These are phyloP conservation scores for Calonectria pseudoreteaudii DNA, from an alignment of 2,329 filamentous ascomycete genomes.

Conservation along the genomic window DNA sequence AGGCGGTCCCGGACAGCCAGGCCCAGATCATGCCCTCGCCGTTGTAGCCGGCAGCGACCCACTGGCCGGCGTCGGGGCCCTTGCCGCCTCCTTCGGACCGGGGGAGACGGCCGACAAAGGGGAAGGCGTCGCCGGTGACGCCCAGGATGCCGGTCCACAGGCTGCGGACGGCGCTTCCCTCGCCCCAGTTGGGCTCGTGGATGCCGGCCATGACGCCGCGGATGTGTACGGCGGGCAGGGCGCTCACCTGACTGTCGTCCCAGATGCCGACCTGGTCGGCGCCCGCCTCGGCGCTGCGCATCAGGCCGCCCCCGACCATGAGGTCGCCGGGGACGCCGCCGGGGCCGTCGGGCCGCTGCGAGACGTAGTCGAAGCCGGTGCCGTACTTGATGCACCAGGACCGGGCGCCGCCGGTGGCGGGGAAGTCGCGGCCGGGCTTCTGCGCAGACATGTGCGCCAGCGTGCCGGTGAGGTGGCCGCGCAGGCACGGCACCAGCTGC, in stretches of 20 bases:
- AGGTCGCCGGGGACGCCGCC: conserved; percentile 55
- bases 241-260: conserved; percentile 57
- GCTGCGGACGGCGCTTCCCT: conserved; percentile 47
- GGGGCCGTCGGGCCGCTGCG: conserved; percentile 53
- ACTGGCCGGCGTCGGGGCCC: conserved; percentile 53
- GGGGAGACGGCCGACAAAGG: conserved; percentile 62
- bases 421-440: conserved; percentile 51
- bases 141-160: conserved; percentile 64
- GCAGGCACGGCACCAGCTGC: conserved; percentile 63
- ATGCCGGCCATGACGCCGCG: conserved; percentile 56
- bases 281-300: conserved; percentile 55
- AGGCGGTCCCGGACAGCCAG: conserved; percentile 62
- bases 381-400: conserved; percentile 65
- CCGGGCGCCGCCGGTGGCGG: conserved; percentile 45
- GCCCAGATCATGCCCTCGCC: conserved; percentile 67
- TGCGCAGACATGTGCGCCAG: conserved; percentile 65
- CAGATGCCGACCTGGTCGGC: conserved; percentile 59
- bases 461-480: conserved; percentile 57
- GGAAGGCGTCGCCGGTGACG: conserved; percentile 60
- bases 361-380: conserved; percentile 64
- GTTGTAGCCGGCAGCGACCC: conserved; percentile 63
- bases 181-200: conserved; percentile 54
- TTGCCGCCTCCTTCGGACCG: conserved; percentile 27
- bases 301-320: conserved; percentile 67
- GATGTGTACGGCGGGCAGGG: conserved; percentile 53